Evolutionary conservation across 129 eudicot genomes (phyloP), one percentile per base, ranked within the genome.

Genomic region (Artemisia tridentata): DNA sequence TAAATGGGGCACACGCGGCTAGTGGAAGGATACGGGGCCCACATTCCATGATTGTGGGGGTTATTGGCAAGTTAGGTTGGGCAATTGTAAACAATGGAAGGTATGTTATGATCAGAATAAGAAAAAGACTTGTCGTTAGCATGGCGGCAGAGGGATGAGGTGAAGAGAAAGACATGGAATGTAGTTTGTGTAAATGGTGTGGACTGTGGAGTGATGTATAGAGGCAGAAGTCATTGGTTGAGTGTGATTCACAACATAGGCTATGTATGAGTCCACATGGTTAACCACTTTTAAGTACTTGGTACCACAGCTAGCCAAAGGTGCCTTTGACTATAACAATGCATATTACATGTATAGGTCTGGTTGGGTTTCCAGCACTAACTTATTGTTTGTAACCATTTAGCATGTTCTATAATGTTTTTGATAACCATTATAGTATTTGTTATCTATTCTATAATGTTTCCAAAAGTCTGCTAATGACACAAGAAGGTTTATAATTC

Each of bases 1-100:
- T 77, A 0, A 63, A 78, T 18, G 81, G 81, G 9, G 81, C 81
- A 55, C 81, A 78, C 11, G 48, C 57, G 77, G 77, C 81, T 27
- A 78, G 62, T 2, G 81, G 81, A 7, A 78, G 68, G 45, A 78
- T 78, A 48, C 77, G 77, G 0, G 81, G 77, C 34, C 77, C 72
- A 6, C 81, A 78, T 78, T 78, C 81, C 7, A 62, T 11, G 13
- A 78, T 71, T 41, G 81, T 78, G 29, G 80, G 80, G 31, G 63
- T 76, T 41, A 11, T 54, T 59, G 70, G 80, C 15, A 48, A 52
- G 65, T 62, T 70, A 52, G 81, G 60, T 64, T 78, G 81, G n/a
- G 77, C 49, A 9, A 10, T 43, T 15, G 29, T 19, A 11, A 29
- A 76, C 11, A 53, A 71, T 1, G 72, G 77, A 54, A 78, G 72